These are phyloP conservation scores for Dillenia suffruticosa DNA, from an alignment of 164 flowering plant genomes.

Conservation along the genomic window DNA sequence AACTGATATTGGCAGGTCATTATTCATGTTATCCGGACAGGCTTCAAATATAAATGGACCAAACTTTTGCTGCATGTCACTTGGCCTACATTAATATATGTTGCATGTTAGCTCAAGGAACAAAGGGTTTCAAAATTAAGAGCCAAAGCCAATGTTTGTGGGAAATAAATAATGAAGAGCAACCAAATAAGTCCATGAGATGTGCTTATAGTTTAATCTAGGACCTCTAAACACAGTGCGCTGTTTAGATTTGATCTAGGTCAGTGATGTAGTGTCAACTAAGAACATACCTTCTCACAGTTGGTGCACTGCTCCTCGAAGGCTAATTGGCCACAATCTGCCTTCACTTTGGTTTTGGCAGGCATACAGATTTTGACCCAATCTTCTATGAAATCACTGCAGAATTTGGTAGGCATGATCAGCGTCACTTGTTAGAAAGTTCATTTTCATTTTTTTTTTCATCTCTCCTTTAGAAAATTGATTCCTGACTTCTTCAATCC, in stretches of 20 bases:
- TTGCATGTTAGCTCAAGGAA: too few relatives aligned
- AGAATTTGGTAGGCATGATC: neutral
- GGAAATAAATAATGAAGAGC: neutral
- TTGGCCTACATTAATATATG: too few relatives aligned
- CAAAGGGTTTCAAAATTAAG: too few relatives aligned
- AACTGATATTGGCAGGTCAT: too few relatives aligned
- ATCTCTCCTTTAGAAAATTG: neutral
- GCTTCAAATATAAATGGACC: too few relatives aligned
- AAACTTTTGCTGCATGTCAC: too few relatives aligned
- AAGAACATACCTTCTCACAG: slow-evolving; percentile 61
- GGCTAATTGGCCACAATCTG: slow-evolving; percentile 18
- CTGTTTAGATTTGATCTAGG: neutral
- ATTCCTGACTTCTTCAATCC: neutral
- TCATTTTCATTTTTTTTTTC: neutral
- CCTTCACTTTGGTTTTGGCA: slow-evolving; percentile 58
- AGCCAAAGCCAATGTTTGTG: neutral
- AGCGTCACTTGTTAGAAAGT: neutral
- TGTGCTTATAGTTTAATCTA: too few relatives aligned
- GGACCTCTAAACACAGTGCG: neutral
- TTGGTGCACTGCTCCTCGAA: slow-evolving; percentile 43
- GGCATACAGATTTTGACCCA: slow-evolving; percentile 77
- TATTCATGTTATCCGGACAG: too few relatives aligned
- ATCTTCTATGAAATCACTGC: slow-evolving; percentile 80
- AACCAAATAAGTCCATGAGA: neutral
- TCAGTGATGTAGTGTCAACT: neutral